Percentiles rank a stretch among this genome's conserved stretches.
These are phyloP conservation scores for Phytophthora boehmeriae DNA, from an alignment of 352 stramenopile genomes.

Conservation along the genomic window DNA sequence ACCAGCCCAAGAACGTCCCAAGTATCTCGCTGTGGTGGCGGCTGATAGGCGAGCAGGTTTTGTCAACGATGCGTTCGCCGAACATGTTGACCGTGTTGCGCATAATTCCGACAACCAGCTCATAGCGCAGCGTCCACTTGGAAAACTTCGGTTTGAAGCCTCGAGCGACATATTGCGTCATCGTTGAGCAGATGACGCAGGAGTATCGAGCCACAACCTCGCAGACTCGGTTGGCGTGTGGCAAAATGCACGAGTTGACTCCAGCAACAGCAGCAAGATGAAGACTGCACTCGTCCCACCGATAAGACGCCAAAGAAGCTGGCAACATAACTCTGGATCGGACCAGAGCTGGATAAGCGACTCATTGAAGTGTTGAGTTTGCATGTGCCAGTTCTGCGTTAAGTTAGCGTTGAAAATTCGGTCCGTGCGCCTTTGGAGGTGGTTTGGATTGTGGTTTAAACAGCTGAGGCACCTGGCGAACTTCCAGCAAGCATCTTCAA, in stretches of 20 bases:
- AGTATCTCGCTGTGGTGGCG: constrained; percentile 27
- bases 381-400: constrained; percentile 9
- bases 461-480: not conserved
- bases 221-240: constrained; percentile 9
- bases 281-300: constrained; percentile 3
- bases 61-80: constrained; percentile 28
- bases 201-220: constrained; percentile 3
- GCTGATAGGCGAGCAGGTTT: constrained; percentile 21
- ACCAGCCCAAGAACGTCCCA: constrained; percentile 22
- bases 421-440: not conserved
- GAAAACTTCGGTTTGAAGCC: constrained; percentile 35
- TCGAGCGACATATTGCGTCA: constrained; percentile 10
- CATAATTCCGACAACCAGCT: constrained; percentile 30
- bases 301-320: constrained; percentile 21
- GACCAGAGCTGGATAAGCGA: too few relatives aligned
- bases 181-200: not conserved
- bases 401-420: not conserved
- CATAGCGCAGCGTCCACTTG: constrained; percentile 41
- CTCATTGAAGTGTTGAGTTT: not conserved
- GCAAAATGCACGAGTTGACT: constrained; percentile 11
- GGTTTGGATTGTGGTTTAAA: constrained; percentile 6
- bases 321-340: too few relatives aligned
- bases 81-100: constrained; percentile 24
- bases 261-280: constrained; percentile 8
- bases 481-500: not conserved